Evolutionary conservation across 352 stramenopile species (phyloP).

Genomic region (Phytophthora sansomeana): DNA sequence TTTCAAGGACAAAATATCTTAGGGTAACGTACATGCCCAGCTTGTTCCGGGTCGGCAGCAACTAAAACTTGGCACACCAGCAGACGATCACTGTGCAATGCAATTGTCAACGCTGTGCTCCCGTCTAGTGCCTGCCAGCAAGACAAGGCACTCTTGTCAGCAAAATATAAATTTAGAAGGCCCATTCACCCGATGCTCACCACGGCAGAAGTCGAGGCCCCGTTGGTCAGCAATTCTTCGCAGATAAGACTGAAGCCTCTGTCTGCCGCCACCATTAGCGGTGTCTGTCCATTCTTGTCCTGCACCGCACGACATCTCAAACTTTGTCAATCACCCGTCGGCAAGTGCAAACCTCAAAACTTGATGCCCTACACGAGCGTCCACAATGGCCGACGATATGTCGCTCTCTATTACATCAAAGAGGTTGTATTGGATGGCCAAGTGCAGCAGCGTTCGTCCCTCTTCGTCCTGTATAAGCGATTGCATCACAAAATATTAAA

Average conservation of each 20-base stretch:
- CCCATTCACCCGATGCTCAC: conserved; percentile 5
- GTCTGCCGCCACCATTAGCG: conserved; percentile 45
- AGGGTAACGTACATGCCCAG: conserved; percentile 37
- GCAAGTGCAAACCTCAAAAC: not conserved
- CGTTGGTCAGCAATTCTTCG: conserved; percentile 43
- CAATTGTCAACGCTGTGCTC: conserved; percentile 33
- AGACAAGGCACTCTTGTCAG: conserved; percentile 2
- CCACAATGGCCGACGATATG: conserved; percentile 24
- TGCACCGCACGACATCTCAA: conserved; percentile 7
- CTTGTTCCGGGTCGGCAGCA: conserved; percentile 35
- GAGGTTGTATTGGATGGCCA: conserved; percentile 34
- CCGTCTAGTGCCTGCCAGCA: conserved; percentile 25
- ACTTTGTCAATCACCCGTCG: not conserved
- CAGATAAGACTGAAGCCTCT: conserved; percentile 44
- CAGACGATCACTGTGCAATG: conserved; percentile 22
- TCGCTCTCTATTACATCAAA: conserved; percentile 41
- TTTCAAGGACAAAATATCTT: not conserved
- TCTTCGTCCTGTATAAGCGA: conserved; percentile 28
- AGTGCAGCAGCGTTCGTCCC: conserved; percentile 37
- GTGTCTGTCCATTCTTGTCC: conserved; percentile 41
- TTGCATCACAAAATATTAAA: conserved; percentile 5
- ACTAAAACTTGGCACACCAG: conserved; percentile 47
- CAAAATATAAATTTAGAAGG: not conserved
- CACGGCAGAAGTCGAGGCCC: conserved; percentile 28
- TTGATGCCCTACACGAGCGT: conserved; percentile 19